A percentile compares a stretch with the other conserved stretches of the same genome.
Evolutionary conservation across 1,284 basidiomycete species (phyloP).

Genomic region (Microbotryum lychnidis-dioicae): DNA sequence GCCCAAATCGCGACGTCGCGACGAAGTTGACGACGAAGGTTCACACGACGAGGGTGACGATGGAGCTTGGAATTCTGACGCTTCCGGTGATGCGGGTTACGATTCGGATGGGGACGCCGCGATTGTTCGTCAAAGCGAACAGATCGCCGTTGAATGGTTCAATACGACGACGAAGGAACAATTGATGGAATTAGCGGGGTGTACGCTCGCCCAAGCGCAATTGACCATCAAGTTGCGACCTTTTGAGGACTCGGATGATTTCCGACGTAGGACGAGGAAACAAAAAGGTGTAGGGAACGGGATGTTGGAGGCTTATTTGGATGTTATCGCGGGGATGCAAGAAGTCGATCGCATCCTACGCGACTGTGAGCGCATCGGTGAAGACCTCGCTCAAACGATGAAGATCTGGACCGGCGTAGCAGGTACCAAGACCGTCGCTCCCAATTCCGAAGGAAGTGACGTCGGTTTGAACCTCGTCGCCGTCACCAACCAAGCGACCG

Average conservation of each 20-base stretch:
- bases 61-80: slow-evolving; percentile 20
- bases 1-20: slow-evolving; percentile 13
- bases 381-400: slow-evolving; percentile 55
- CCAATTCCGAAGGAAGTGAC: slow-evolving; percentile 9
- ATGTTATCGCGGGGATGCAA: slow-evolving; percentile 81
- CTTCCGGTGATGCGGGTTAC: slow-evolving; percentile 29
- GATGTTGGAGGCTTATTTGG: slow-evolving; percentile 81
- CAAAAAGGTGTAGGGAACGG: slow-evolving; percentile 86
- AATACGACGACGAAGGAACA: slow-evolving; percentile 64
- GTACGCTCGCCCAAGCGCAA: slow-evolving; percentile 69
- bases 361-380: slow-evolving; percentile 78
- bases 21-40: slow-evolving; percentile 17
- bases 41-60: slow-evolving; percentile 30
- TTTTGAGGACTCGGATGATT: slow-evolving; percentile 66
- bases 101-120: slow-evolving; percentile 21
- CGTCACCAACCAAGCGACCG: slow-evolving; percentile 43
- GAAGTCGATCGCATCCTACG: slow-evolving; percentile 82
- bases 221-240: slow-evolving; percentile 74
- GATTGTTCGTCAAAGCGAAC: slow-evolving; percentile 39
- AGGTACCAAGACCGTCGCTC: slow-evolving; percentile 29
- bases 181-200: slow-evolving; percentile 83
- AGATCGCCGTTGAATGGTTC: slow-evolving; percentile 69
- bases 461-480: slow-evolving; percentile 39
- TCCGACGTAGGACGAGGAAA: slow-evolving; percentile 69
- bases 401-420: slow-evolving; percentile 60